Percentiles rank a stretch among this genome's conserved stretches.
phyloP scores from a whole-genome alignment of 164 flowering plant species.

The Litsea cubeba region DNA sequence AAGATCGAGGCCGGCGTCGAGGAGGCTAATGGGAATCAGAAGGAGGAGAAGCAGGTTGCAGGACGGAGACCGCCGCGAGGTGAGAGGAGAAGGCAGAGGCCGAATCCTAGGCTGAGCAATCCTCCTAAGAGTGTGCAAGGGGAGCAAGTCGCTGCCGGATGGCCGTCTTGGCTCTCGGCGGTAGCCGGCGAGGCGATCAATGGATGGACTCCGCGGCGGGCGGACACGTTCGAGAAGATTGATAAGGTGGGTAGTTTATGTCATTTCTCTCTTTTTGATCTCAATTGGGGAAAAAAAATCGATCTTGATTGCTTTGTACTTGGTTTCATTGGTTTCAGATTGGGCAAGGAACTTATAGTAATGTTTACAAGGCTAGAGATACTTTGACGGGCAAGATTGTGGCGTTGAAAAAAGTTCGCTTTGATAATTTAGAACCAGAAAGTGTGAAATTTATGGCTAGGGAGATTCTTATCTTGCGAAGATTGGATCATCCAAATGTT shows the following conservation, averaged over 20 bases:
- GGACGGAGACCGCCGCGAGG: constrained; percentile 8
- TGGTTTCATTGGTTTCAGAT: constrained; percentile 24
- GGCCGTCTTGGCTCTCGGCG: constrained; percentile 37
- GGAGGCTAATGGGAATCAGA: constrained; percentile 24
- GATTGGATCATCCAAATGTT: constrained; percentile 36
- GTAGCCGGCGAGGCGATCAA: constrained; percentile 34
- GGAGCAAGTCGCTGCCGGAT: constrained; percentile 22
- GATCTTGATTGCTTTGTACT: neutral
- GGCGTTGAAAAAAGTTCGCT: constrained; percentile 48
- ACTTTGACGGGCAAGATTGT: constrained; percentile 37
- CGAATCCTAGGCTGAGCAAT: constrained; percentile 37
- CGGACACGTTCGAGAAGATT: constrained; percentile 35
- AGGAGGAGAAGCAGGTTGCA: constrained; percentile 8
- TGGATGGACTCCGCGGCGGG: constrained; percentile 34
- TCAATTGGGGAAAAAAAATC: neutral
- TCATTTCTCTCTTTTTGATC: neutral
- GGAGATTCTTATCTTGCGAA: constrained; percentile 58
- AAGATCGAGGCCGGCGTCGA: constrained; percentile 11
- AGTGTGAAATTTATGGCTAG: constrained; percentile 78
- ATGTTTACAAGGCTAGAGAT: constrained; percentile 79
- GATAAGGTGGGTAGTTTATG: constrained; percentile 22
- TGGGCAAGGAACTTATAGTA: constrained; percentile 80
- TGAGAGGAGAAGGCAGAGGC: constrained; percentile 30
- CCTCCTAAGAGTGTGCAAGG: constrained; percentile 19
- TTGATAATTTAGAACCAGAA: constrained; percentile 48